Evolutionary conservation across 2,329 filamentous ascomycete genomes (phyloP).

Genomic region (Periconia macrospinosa): DNA sequence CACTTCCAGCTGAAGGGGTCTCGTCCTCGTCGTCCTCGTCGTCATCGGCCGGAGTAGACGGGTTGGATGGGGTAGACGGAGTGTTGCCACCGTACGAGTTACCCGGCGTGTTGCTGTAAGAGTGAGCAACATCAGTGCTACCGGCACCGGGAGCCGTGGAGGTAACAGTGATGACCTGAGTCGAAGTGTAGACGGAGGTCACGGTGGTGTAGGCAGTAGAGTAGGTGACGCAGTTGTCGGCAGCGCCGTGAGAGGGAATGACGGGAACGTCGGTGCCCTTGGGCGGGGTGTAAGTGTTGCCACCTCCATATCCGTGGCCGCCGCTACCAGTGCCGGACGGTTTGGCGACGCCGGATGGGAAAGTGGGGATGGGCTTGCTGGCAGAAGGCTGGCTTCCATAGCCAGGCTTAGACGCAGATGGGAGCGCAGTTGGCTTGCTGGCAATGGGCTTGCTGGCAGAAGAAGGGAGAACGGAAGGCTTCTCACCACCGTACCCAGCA

Average conservation of each 20-base stretch:
- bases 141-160: neutral
- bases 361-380: neutral
- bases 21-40: neutral
- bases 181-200: conserved; percentile 1
- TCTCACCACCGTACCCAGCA: neutral
- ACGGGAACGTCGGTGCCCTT: neutral
- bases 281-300: neutral
- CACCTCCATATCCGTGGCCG: neutral
- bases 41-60: neutral
- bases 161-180: neutral
- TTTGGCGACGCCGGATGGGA: neutral
- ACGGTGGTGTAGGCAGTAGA: neutral
- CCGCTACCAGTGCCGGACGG: neutral
- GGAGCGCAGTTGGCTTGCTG: too few species aligned
- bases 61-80: neutral
- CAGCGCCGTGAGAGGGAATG: neutral
- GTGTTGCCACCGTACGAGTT: neutral
- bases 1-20: too few species aligned
- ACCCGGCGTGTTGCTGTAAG: neutral
- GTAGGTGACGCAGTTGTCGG: neutral
- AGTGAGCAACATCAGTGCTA: neutral
- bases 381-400: neutral
- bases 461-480: neutral
- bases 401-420: neutral
- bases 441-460: too few species aligned